phyloP scores from a whole-genome alignment of 2,329 filamentous ascomycete genomes.

The Periconia sp. region DNA sequence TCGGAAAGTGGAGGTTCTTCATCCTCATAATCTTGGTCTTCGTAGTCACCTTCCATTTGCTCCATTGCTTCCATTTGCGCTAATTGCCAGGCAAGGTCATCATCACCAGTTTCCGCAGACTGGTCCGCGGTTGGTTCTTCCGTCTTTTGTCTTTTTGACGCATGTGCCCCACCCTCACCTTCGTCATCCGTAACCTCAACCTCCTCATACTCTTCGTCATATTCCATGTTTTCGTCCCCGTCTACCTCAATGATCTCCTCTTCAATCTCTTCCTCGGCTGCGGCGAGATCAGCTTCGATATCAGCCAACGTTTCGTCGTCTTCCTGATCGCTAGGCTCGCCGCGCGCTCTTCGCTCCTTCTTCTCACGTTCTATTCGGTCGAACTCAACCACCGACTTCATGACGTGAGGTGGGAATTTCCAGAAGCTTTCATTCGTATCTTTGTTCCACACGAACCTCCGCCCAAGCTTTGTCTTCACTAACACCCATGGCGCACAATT shows the following conservation, averaged over 20 bases:
- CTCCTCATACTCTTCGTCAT: slow-evolving; percentile 78
- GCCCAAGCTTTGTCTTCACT: slow-evolving; percentile 88
- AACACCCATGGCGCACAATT: slow-evolving; percentile 86
- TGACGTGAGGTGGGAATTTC: slow-evolving; percentile 88
- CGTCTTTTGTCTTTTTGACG: slow-evolving; percentile 58
- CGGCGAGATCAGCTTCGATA: slow-evolving; percentile 38
- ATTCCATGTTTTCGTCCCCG: slow-evolving; percentile 52
- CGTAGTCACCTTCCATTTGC: slow-evolving; percentile 71
- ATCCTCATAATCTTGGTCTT: slow-evolving; percentile 77
- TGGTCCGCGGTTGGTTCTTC: slow-evolving; percentile 51
- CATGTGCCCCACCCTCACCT: slow-evolving; percentile 55
- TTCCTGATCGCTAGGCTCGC: slow-evolving; percentile 45
- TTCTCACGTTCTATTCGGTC: slow-evolving; percentile 74
- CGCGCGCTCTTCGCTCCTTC: slow-evolving; percentile 60
- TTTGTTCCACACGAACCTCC: slow-evolving; percentile 89
- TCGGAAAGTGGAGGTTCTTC: slow-evolving; percentile 74
- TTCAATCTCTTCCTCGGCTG: slow-evolving; percentile 37
- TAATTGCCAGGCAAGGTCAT: slow-evolving; percentile 91
- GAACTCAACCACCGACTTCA: slow-evolving; percentile 74
- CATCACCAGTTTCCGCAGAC: slow-evolving; percentile 84
- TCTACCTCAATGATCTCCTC: slow-evolving; percentile 38
- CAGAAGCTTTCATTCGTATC: slow-evolving; percentile 89
- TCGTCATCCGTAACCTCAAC: slow-evolving; percentile 72
- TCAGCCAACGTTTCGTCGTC: slow-evolving; percentile 41
- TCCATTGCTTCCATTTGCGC: slow-evolving; percentile 86